Evolutionary conservation across 176 grass and related monocot genomes (phyloP), one percentile per base, ranked within the genome.

Genomic region (Leersia perrieri): DNA sequence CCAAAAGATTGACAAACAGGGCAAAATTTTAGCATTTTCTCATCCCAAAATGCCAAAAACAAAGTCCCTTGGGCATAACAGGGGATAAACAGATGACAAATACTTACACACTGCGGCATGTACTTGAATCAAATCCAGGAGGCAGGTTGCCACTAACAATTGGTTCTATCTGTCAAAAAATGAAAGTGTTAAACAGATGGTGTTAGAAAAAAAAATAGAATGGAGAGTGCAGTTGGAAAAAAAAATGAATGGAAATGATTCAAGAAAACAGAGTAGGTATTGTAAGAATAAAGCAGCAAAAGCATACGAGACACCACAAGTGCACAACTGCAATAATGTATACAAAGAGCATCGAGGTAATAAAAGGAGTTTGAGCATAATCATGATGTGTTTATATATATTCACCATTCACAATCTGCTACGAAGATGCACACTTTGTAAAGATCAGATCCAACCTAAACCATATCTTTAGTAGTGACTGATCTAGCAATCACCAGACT

Each of bases 51-150:
- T n/a, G n/a, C n/a, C 44, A 62, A 7, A 35, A 74, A 38, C 58
- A 5, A 47, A 60, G 14, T 63, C 34, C 7, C 10, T 67, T 70
- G 58, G 49, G 39, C n/a, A 88, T 20, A 80, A 77, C 74, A 14
- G n/a, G 57, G 62, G 81, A 38, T 10, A 79, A 89, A 68, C 44
- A 80, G 73, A 64, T 63, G 78, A 28, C 77, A 33, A 64, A 80
- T 76, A 93, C 96, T 99, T 92, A 95, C 96, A 99, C 96, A 51
- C 92, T 95, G 92, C 90, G 84, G 91, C 96, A 95, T 90, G 90
- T 86, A 86, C 86, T 95, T 83, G 92, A 90, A 93, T 99, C 93
- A 90, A 99, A 99, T 35, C 96, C 96, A 79, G 96, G 93, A 88
- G 96, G 93, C 80, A 99, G 79, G 84, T 95, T 99, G 78, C 96